Percentiles rank a stretch among this genome's conserved stretches.
Conservation (phyloP, 2,329 filamentous ascomycete genomes). For the Aspergillus clavatus region DNA sequence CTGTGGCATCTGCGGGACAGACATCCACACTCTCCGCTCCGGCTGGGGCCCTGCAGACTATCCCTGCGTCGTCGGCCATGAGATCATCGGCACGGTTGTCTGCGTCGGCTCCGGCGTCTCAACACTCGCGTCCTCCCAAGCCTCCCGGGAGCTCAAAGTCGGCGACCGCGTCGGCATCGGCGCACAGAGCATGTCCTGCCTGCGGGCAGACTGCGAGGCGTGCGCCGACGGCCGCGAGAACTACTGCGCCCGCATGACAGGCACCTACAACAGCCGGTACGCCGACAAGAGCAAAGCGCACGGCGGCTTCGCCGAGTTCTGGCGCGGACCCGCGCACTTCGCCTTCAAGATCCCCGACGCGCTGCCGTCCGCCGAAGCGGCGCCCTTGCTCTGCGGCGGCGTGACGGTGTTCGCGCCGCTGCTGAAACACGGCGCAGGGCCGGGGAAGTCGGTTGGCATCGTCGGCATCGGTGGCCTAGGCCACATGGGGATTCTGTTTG, state of each 20-base stretch:
- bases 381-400: constrained; percentile 73
- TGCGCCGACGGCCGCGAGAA: constrained; percentile 37
- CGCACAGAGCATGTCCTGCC: constrained; percentile 55
- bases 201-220: constrained; percentile 38
- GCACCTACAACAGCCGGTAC: constrained; percentile 36
- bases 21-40: constrained; percentile 55
- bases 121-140: constrained; percentile 19
- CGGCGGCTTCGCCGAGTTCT: constrained; percentile 56
- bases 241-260: constrained; percentile 36
- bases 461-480: constrained; percentile 69
- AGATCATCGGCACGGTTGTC: constrained; percentile 58
- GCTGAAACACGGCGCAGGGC: constrained; percentile 60
- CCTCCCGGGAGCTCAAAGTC: constrained; percentile 44
- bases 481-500: constrained; percentile 67
- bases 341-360: constrained; percentile 52
- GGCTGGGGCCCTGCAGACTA: constrained; percentile 43
- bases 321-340: constrained; percentile 56
- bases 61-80: constrained; percentile 57
- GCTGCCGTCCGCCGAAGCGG: constrained; percentile 48
- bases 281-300: constrained; percentile 33
- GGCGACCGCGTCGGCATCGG: constrained; percentile 63
- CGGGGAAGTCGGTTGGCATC: constrained; percentile 66
- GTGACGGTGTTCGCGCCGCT: constrained; percentile 70
- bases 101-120: constrained; percentile 47
- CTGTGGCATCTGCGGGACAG: constrained; percentile 63